These are phyloP conservation scores for Penicillium taxi DNA, from an alignment of 495 filamentous ascomycete genomes.

Conservation along the genomic window DNA sequence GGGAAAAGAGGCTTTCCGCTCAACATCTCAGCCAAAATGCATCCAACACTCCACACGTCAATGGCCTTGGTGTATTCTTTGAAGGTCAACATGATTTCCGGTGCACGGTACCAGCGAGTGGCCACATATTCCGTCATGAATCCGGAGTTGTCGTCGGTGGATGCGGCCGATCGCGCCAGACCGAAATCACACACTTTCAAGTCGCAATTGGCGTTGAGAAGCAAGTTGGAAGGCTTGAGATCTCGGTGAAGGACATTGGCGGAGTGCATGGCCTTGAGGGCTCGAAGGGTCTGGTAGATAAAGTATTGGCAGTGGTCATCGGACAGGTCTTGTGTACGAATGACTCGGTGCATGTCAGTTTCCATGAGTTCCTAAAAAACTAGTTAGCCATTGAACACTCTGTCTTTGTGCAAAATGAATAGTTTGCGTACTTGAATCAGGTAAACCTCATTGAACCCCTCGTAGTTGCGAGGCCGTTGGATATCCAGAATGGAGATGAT, in stretches of 20 bases:
- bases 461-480: constrained; percentile 92
- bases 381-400: constrained; percentile 5
- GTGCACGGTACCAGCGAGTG: constrained; percentile 97
- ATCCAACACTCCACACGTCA: constrained; percentile 98
- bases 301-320: constrained; percentile 99
- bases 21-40: constrained; percentile 99
- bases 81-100: constrained; percentile 99
- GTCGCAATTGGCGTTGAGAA: constrained; percentile 98
- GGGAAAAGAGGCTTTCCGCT: constrained; percentile 98
- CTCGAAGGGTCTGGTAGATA: constrained; percentile 98
- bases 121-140: constrained; percentile 99
- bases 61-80: constrained; percentile 99
- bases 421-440: constrained; percentile 73
- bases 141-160: constrained; percentile 95
- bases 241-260: constrained; percentile 98
- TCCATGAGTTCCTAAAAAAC: constrained; percentile 86
- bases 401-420: not conserved
- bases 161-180: constrained; percentile 84
- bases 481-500: constrained; percentile 99
- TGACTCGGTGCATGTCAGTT: constrained; percentile 99
- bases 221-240: constrained; percentile 91
- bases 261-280: constrained; percentile 98
- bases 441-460: constrained; percentile 96
- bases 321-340: constrained; percentile 95
- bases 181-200: constrained; percentile 99